Evolutionary conservation across 202 grass and related monocot species (phyloP).

Genomic region (Panicum hallii): DNA sequence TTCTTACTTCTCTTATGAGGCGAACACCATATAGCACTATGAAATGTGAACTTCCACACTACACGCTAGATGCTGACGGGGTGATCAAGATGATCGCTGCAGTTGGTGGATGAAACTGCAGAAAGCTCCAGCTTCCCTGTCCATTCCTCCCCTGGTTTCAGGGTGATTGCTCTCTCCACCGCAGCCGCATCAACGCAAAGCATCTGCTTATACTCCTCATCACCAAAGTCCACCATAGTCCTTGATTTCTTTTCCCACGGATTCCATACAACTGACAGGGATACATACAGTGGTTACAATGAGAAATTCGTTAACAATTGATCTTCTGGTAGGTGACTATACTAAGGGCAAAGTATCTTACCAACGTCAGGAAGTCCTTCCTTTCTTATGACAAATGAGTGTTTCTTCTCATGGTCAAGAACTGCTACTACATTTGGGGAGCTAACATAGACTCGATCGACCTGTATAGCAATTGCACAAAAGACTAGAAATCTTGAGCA

Average conservation of each 20-base stretch:
- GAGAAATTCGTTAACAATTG: background rate
- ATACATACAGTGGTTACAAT: constrained; percentile 1
- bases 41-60: constrained; percentile 1
- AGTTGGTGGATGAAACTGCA: constrained; percentile 75
- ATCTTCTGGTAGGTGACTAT: background rate
- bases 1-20: background rate
- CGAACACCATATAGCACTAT: constrained; percentile 8
- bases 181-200: constrained; percentile 81
- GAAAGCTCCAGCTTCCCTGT: constrained; percentile 81
- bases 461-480: constrained; percentile 52
- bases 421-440: constrained; percentile 88
- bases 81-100: constrained; percentile 81
- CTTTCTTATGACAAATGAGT: constrained; percentile 80
- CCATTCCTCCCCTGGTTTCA: constrained; percentile 95
- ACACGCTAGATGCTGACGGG: constrained; percentile 46
- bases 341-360: constrained; percentile 37
- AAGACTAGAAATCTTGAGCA: background rate
- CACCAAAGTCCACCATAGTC: constrained; percentile 73
- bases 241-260: constrained; percentile 96
- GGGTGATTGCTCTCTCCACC: constrained; percentile 64
- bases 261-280: constrained; percentile 86
- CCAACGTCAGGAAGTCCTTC: constrained; percentile 89
- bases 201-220: constrained; percentile 97
- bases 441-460: constrained; percentile 85
- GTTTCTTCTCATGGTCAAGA: constrained; percentile 98